Evolutionary conservation across 2,329 filamentous ascomycete species (phyloP), one percentile per base, ranked within the genome.

Genomic region (Fusarium torulosum): DNA sequence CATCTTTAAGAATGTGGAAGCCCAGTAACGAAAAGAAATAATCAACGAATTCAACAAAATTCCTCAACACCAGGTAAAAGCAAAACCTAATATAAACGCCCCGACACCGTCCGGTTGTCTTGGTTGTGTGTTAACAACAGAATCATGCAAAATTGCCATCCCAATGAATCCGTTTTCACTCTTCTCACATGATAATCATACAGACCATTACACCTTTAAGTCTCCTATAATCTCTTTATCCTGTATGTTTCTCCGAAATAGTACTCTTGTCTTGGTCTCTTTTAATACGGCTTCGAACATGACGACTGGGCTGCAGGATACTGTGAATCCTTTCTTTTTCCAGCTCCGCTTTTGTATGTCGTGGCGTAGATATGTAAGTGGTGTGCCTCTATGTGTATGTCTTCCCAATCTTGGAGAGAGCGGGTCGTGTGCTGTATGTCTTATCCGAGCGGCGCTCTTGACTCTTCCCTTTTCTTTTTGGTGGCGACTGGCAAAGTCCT

Each of bases 381-480:
- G 37, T 61, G 42, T 64, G 41, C 46, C 35, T 51, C 57, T 53
- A 54, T 52, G 56, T 55, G 45, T 57, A 46, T 64, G 40, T 63
- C 43, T 58, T 47, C 59, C 57, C 42, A 42, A 62, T 54, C 38
- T 35, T 45, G 41, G 25, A 35, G 45, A 58, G 58, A 31, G 69
- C 46, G 53, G 59, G 57, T 50, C 54, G 40, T 52, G 35, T 58
- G 37, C 53, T 66, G 62, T 37, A 64, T 73, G 71, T 73, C 67
- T 73, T 69, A 73, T 63, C 31, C 56, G 51, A 42, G 60, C 49
- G 31, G 53, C 63, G 54, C 35, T 56, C 58, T 66, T 46, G 40
- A 58, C 51, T 67, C 41, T 59, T 66, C 40, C 57, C 49, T 61
- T 47, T 42, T 58, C 52, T 63, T 47, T 38, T 51, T 45, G 46